Conservation (phyloP, 2,329 filamentous ascomycete genomes). For the Diaporthe velutina region DNA sequence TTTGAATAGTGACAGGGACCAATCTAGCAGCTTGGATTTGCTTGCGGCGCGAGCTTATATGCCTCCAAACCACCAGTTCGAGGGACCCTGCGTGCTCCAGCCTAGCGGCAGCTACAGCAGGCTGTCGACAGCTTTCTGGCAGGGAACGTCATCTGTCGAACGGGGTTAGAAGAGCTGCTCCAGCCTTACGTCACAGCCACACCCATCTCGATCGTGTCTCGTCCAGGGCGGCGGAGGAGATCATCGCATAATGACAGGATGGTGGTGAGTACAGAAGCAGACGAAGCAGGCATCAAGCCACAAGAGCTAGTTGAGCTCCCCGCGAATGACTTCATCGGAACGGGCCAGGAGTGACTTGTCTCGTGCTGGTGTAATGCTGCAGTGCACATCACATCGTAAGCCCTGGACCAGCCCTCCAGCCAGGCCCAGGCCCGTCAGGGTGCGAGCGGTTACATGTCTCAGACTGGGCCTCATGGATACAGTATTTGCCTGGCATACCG, state of each 20-base stretch:
- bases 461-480: slow-evolving; percentile 22
- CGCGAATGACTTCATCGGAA: slow-evolving; percentile 41
- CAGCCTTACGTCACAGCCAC: slow-evolving; percentile 40
- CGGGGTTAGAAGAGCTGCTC: background rate
- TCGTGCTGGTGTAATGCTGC: slow-evolving; percentile 30
- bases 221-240: slow-evolving; percentile 1
- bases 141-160: slow-evolving; percentile 39
- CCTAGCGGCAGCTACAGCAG: background rate
- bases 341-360: background rate
- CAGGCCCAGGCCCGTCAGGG: slow-evolving; percentile 22
- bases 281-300: slow-evolving; percentile 32
- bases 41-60: slow-evolving; percentile 40
- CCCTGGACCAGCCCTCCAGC: slow-evolving; percentile 5
- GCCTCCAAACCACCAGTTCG: slow-evolving; percentile 6
- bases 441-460: slow-evolving; percentile 26
- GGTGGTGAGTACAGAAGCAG: slow-evolving; percentile 25
- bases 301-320: slow-evolving; percentile 19
- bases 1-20: slow-evolving; percentile 10
- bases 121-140: slow-evolving; percentile 28
- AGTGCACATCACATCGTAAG: slow-evolving; percentile 11
- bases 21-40: slow-evolving; percentile 20
- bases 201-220: slow-evolving; percentile 38
- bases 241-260: slow-evolving; percentile 28
- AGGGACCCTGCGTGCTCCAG: slow-evolving; percentile 22
- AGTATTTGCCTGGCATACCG: slow-evolving; percentile 8